phyloP scores from a whole-genome alignment of 1,139 yeast genomes.

The Zhuliangozyma blackwelliae region DNA sequence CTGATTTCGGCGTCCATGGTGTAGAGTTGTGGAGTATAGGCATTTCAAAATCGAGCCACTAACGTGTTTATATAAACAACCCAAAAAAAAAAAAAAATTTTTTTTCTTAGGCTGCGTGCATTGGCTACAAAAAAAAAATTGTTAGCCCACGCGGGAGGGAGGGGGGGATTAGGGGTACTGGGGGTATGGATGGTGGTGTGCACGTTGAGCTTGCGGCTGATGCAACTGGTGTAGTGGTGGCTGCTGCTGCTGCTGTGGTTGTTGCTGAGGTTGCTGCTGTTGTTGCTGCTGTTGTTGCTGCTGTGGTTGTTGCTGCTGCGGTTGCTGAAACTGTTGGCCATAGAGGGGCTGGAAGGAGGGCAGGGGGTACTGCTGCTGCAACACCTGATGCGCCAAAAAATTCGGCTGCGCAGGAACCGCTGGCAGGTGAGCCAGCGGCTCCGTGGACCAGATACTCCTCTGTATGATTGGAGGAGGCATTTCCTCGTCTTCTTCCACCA shows the following conservation, averaged over 20 bases:
- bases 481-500: constrained; percentile 9
- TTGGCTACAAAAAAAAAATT: background rate
- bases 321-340: constrained; percentile 2
- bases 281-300: background rate
- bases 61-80: background rate
- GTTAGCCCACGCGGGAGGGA: background rate
- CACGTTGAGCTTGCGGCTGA: constrained; percentile 2
- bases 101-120: background rate
- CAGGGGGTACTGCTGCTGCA: too few relatives aligned
- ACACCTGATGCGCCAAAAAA: too few relatives aligned
- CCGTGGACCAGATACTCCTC: too few relatives aligned
- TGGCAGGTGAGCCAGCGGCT: too few relatives aligned
- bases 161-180: background rate
- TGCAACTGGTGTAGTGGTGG: background rate
- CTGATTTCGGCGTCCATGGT: constrained; percentile 21
- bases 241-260: constrained; percentile 4
- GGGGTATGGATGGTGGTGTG: constrained; percentile 4
- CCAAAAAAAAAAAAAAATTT: background rate
- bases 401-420: too few relatives aligned
- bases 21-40: background rate
- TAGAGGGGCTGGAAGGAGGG: too few relatives aligned
- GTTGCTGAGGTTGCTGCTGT: constrained; percentile 3
- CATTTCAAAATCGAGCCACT: background rate
- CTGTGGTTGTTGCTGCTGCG: constrained; percentile 4
- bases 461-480: too few relatives aligned